A percentile compares a stretch with the other conserved stretches of the same genome.
These are phyloP conservation scores for Pythium rishiriense DNA, from an alignment of 352 stramenopile genomes.

Conservation along the genomic window DNA sequence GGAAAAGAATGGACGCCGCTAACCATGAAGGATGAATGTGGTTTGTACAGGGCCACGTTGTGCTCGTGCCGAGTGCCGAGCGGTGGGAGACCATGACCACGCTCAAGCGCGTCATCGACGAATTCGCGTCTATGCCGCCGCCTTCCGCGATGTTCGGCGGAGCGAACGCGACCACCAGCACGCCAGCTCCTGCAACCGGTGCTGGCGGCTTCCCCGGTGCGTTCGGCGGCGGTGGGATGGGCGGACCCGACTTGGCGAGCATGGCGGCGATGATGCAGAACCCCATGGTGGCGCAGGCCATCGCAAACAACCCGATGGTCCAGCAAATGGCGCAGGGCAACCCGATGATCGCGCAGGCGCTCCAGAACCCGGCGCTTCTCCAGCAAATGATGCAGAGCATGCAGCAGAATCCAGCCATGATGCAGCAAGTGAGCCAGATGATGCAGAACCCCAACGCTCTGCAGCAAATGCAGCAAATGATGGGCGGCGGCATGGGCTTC, in stretches of 20 bases:
- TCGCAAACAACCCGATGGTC: slow-evolving; percentile 70
- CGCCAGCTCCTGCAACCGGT: not conserved
- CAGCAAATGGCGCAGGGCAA: slow-evolving; percentile 82
- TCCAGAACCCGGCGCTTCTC: slow-evolving; percentile 77
- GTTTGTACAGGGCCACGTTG: slow-evolving; percentile 47
- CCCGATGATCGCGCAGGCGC: slow-evolving; percentile 72
- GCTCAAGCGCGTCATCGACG: slow-evolving; percentile 69
- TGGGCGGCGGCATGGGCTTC: slow-evolving; percentile 32
- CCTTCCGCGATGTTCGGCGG: slow-evolving; percentile 20
- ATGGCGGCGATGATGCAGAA: slow-evolving; percentile 75
- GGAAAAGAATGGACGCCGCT: not conserved
- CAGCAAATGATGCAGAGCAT: slow-evolving; percentile 63
- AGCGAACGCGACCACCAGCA: not conserved
- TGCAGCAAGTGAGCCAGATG: slow-evolving; percentile 80
- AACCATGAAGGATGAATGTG: slow-evolving; percentile 2
- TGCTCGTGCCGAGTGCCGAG: slow-evolving; percentile 68
- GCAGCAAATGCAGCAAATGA: slow-evolving; percentile 71
- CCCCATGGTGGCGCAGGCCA: slow-evolving; percentile 64
- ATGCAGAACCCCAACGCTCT: slow-evolving; percentile 77
- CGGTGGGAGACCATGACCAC: slow-evolving; percentile 75
- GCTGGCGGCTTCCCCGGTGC: slow-evolving; percentile 17
- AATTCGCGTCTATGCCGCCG: slow-evolving; percentile 25
- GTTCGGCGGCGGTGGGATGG: slow-evolving; percentile 18
- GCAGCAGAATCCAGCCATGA: slow-evolving; percentile 81
- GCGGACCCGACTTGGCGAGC: slow-evolving; percentile 31